These are phyloP conservation scores for Solanum bulbocastanum DNA, from an alignment of 257 asterid species.

Conservation along the genomic window DNA sequence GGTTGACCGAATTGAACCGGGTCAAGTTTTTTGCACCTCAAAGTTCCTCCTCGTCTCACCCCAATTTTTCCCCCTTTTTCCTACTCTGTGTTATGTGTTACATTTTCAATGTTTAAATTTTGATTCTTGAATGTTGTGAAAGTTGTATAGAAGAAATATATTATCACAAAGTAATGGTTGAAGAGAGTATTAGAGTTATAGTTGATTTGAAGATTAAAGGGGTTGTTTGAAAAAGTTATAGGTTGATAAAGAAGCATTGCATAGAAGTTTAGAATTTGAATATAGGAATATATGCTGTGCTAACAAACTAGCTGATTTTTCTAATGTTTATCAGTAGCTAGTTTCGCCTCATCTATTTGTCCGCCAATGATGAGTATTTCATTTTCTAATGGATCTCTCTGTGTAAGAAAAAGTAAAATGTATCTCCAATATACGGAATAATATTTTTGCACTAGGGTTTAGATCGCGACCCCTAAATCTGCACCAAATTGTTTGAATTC, in stretches of 20 bases:
- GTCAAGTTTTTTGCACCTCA: conserved; percentile 45
- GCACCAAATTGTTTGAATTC: background rate
- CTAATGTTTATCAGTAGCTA: no score
- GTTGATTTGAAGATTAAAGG: background rate
- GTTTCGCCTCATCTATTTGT: no score
- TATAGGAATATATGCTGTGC: background rate
- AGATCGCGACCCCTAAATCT: background rate
- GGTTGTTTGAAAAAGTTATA: background rate
- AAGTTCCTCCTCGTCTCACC: conserved; percentile 68
- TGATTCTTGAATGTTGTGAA: background rate
- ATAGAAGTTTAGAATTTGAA: background rate
- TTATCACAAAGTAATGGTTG: background rate
- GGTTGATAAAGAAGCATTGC: background rate
- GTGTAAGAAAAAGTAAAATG: background rate
- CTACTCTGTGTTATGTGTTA: background rate
- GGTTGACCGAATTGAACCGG: conserved; percentile 43
- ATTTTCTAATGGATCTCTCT: no score
- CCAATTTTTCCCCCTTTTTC: background rate
- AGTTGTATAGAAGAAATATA: background rate
- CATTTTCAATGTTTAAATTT: background rate
- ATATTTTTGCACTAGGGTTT: background rate
- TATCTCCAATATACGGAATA: no score
- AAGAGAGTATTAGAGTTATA: background rate
- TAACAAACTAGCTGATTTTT: background rate
- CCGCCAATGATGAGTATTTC: no score